A percentile compares a stretch with the other conserved stretches of the same genome.
These are phyloP conservation scores for Prasinococcaceae sp. DNA, from an alignment of 139 green algal genomes.

Conservation along the genomic window DNA sequence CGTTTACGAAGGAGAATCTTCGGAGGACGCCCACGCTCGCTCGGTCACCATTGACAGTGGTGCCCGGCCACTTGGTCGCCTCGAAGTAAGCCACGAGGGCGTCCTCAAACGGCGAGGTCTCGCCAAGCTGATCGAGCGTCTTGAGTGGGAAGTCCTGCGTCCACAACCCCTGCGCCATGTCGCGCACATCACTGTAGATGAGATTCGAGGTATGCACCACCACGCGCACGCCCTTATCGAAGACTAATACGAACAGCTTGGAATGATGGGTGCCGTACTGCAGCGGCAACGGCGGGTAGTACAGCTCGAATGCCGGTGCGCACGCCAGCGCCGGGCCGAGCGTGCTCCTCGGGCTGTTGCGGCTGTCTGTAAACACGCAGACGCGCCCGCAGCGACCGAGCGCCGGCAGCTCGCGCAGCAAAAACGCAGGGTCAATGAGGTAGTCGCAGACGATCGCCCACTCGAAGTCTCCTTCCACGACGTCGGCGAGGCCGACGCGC, in stretches of 20 bases:
- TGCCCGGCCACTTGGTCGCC: neutral
- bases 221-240: neutral
- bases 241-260: neutral
- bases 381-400: too few species aligned
- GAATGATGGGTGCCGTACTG: constrained; percentile 1
- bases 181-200: neutral
- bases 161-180: neutral
- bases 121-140: neutral
- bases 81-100: neutral
- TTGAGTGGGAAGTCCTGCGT: neutral
- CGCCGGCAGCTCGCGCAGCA: too few species aligned
- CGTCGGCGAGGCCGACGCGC: too few species aligned
- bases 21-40: neutral
- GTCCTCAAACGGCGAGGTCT: neutral
- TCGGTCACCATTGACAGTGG: neutral
- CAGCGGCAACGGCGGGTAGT: too few species aligned
- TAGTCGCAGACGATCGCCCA: too few species aligned
- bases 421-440: too few species aligned
- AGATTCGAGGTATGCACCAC: neutral
- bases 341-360: too few species aligned
- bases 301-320: too few species aligned
- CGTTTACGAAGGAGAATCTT: neutral
- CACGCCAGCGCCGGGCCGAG: too few species aligned
- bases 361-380: too few species aligned
- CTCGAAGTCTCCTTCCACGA: too few species aligned